These are phyloP conservation scores for Lecanicillium sp. DNA, from an alignment of 2,329 filamentous ascomycete genomes.

Conservation along the genomic window DNA sequence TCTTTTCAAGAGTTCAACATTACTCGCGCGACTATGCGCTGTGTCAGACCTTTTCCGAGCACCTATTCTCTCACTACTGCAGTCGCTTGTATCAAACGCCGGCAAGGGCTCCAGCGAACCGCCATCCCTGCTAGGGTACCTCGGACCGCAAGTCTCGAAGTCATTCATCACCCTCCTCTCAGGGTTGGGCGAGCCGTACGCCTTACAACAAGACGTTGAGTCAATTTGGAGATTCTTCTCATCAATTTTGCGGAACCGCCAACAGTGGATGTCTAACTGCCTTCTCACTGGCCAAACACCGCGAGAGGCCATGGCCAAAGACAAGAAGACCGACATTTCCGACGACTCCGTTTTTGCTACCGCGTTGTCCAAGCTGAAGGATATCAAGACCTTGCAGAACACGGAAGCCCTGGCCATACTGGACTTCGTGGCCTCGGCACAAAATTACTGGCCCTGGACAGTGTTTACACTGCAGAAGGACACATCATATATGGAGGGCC, in stretches of 20 bases:
- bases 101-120: constrained; percentile 65
- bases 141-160: constrained; percentile 76
- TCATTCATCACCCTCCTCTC: constrained; percentile 77
- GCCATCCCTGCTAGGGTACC: constrained; percentile 86
- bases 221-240: constrained; percentile 82
- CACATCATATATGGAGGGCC: constrained; percentile 62
- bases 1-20: constrained; percentile 72
- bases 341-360: constrained; percentile 63
- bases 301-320: constrained; percentile 61
- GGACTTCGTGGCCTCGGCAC: constrained; percentile 79
- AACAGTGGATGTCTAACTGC: constrained; percentile 95
- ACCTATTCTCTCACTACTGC: constrained; percentile 62
- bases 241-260: constrained; percentile 77
- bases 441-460: constrained; percentile 95
- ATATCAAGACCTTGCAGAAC: constrained; percentile 58
- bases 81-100: constrained; percentile 66
- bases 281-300: constrained; percentile 84
- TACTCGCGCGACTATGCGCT: constrained; percentile 72
- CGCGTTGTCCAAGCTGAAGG: constrained; percentile 64
- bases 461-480: constrained; percentile 74
- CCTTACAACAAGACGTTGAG: constrained; percentile 57
- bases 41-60: constrained; percentile 59
- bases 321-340: constrained; percentile 42
- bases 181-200: constrained; percentile 69
- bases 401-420: constrained; percentile 68